Conservation (phyloP, 2,329 filamentous ascomycete species). For the Biscogniauxia marginata region DNA sequence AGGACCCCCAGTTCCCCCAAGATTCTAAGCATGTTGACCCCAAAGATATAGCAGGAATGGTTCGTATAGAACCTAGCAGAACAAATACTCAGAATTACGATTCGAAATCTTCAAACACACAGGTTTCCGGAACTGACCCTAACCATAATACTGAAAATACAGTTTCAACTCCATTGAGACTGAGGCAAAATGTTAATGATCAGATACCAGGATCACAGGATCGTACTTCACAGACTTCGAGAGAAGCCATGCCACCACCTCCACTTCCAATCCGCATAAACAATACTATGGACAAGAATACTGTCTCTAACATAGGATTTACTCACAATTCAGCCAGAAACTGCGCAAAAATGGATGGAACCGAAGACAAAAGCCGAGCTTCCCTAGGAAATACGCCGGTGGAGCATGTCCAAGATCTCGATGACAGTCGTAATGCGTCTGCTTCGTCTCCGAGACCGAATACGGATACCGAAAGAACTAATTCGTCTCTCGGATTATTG, state of each 20-base stretch:
- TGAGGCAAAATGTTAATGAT: neutral
- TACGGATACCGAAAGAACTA: constrained; percentile 4
- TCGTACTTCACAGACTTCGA: constrained; percentile 22
- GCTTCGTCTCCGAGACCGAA: neutral
- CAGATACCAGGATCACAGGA: constrained; percentile 6
- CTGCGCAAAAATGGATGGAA: too few relatives aligned
- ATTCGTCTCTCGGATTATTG: constrained; percentile 13
- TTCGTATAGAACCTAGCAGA: neutral
- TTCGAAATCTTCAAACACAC: neutral
- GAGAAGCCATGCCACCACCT: constrained; percentile 33
- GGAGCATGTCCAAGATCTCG: neutral
- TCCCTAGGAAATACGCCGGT: neutral
- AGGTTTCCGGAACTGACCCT: too few relatives aligned
- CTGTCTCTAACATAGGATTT: neutral
- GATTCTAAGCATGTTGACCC: neutral
- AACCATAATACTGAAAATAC: neutral
- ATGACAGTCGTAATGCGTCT: neutral
- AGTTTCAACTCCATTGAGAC: neutral
- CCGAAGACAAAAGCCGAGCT: neutral
- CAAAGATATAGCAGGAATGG: constrained; percentile 4
- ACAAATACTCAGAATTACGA: neutral
- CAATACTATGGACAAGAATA: neutral
- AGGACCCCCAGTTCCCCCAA: neutral
- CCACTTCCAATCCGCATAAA: constrained; percentile 20
- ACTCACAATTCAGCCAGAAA: neutral